Evolutionary conservation across 2,329 filamentous ascomycete genomes (phyloP).

Genomic region (Hypoxylon sp.): DNA sequence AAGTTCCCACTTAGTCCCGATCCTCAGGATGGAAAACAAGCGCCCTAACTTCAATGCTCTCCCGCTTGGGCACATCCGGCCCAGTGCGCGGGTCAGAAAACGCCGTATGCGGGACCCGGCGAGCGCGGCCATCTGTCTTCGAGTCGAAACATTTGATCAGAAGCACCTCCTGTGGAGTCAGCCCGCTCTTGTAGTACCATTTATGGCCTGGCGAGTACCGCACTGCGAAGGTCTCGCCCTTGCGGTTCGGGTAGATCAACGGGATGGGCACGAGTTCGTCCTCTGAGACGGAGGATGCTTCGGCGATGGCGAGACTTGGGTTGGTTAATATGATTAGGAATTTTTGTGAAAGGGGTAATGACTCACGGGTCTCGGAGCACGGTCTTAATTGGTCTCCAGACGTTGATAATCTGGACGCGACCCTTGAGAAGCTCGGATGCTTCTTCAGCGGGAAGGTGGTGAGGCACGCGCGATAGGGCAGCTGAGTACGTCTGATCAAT

Average conservation of each 20-base stretch:
- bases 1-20: slow-evolving; percentile 45
- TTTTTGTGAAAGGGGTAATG: background rate
- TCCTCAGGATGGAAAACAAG: slow-evolving; percentile 65
- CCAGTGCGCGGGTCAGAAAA: slow-evolving; percentile 62
- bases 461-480: slow-evolving; percentile 56
- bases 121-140: slow-evolving; percentile 66
- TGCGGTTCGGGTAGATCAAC: slow-evolving; percentile 65
- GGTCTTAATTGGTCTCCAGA: slow-evolving; percentile 65
- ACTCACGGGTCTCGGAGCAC: slow-evolving; percentile 63
- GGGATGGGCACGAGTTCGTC: slow-evolving; percentile 62
- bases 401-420: slow-evolving; percentile 68
- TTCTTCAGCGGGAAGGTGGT: slow-evolving; percentile 61
- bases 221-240: slow-evolving; percentile 64
- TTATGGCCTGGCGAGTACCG: slow-evolving; percentile 58
- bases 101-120: slow-evolving; percentile 67
- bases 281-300: slow-evolving; percentile 64
- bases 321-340: background rate
- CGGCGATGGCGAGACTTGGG: slow-evolving; percentile 61
- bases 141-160: slow-evolving; percentile 74
- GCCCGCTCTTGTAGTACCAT: slow-evolving; percentile 67
- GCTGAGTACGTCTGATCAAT: slow-evolving; percentile 69
- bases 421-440: slow-evolving; percentile 59
- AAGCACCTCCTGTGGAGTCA: slow-evolving; percentile 66
- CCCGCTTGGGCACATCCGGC: slow-evolving; percentile 63
- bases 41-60: slow-evolving; percentile 70